Evolutionary conservation across 2,329 filamentous ascomycete species (phyloP), one percentile per base, ranked within the genome.

Genomic region (Endothia cerciana): DNA sequence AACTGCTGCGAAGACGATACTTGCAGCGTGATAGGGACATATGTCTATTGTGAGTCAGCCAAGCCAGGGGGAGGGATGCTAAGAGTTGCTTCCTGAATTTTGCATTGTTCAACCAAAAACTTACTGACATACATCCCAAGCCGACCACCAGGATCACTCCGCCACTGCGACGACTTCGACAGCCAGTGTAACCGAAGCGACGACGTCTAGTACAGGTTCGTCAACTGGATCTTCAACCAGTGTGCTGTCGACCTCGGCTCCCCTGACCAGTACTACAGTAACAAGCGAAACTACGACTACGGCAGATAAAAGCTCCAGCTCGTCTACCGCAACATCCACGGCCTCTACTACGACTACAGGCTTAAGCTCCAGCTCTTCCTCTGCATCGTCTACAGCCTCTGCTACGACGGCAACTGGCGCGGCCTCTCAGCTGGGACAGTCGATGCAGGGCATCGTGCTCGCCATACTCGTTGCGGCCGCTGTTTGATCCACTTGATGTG

Each of bases 21-120:
- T 15, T 60, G 58, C 28, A 60, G 30, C 41, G 43, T 60, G 1
- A 47, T 8, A 3, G 58, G 58, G 11, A 60, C 58, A 3, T 60
- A 47, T 49, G 58, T 60, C 28, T 60, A 60, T 17, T 47, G 58
- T 60, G 30, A 47, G 58, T 49, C n/a, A 30, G 40, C 57, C 8
- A 7, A 10, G 3, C n/a, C 17, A 36, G 22, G 13, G 36, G 30
- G 22, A 22, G 28, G 10, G n/a, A n/a, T 17, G 13, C 17, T 49
- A 17, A 13, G 47, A 30, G 8, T 51, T 25, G n/a, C 5, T 2
- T 3, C 7, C 10, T 10, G 19, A 5, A 15, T 15, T 57, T 22
- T 3, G 25, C 13, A 5, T 22, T 19, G 5, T 6, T 13, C 6
- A 19, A 19, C 7, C 4, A 15, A 17, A 11, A 33, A 6, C 28